Evolutionary conservation across 169 alveolate genomes (phyloP), one percentile per base, ranked within the genome.

Genomic region (Condylostoma magnum): DNA sequence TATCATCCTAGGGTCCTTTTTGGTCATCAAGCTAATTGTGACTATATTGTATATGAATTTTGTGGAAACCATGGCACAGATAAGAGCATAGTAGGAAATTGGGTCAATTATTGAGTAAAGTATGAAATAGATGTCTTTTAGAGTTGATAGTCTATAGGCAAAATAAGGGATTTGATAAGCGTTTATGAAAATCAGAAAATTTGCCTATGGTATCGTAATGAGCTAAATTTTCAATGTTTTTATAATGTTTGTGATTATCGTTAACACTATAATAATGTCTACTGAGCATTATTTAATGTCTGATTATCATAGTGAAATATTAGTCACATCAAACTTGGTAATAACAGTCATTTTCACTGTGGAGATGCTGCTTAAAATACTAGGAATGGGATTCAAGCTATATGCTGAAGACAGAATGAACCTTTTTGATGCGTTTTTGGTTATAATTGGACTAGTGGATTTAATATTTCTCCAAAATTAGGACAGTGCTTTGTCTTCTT

Each of bases 1-100:
- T n/a, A 71, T 84, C 50, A 27, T 76, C 4, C 56, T 84, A 47
- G 85, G 89, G 15, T 46, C 89, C 0, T 82, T 80, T 27, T 75
- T 84, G 12, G 36, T 84, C 8, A 20, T 84, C 41, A 79, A 84
- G 57, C 54, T 84, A 37, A 66, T 76, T 31, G 44, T 80, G n/a
- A 89, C 91, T 1, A 85, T 80, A 33, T 36, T 82, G 30, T 52
- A 72, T 52, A 71, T 69, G 18, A 72, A 54, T 15, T 82, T 80
- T 38, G 53, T 68, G 12, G 71, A 76, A 33, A 8, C 8, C 20
- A 41, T 15, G 8, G 48, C n/a, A 41, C 48, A 10, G 48, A 10
- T 10, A 15, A 41, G 48, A 15, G 8, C 20, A 41, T 41, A 15
- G 15, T 41, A 41, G 48, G 15, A 41, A 41, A 41, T 41, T 41